Evolutionary conservation across 2,329 filamentous ascomycete genomes (phyloP).

Genomic region (Exophiala bonariae): DNA sequence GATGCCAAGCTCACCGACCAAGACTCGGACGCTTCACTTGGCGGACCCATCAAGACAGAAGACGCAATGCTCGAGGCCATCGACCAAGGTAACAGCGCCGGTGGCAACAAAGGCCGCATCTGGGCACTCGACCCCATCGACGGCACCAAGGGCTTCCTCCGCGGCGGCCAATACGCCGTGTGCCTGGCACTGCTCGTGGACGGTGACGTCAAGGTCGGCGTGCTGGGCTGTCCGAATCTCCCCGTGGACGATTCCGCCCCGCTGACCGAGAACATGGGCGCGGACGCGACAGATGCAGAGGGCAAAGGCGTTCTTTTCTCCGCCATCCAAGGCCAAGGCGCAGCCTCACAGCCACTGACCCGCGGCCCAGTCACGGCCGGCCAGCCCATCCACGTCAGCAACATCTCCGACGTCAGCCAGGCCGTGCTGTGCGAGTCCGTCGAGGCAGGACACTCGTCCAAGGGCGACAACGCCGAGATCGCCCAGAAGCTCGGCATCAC

Average conservation of each 20-base stretch:
- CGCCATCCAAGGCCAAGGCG: slow-evolving; percentile 76
- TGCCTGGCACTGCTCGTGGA: slow-evolving; percentile 90
- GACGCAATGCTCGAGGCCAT: slow-evolving; percentile 67
- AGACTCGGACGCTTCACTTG: slow-evolving; percentile 66
- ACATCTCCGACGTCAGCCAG: slow-evolving; percentile 69
- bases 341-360: slow-evolving; percentile 75
- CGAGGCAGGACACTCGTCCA: slow-evolving; percentile 87
- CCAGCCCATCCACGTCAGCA: slow-evolving; percentile 76
- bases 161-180: slow-evolving; percentile 95
- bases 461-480: slow-evolving; percentile 83
- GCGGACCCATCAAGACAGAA: slow-evolving; percentile 65
- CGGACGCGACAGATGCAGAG: slow-evolving; percentile 70
- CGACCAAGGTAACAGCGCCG: slow-evolving; percentile 67
- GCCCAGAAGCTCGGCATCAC: slow-evolving; percentile 84
- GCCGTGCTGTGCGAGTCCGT: slow-evolving; percentile 97
- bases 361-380: slow-evolving; percentile 41
- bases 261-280: slow-evolving; percentile 70
- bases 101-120: slow-evolving; percentile 74
- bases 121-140: slow-evolving; percentile 98
- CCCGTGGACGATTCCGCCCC: slow-evolving; percentile 77
- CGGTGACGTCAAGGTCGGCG: slow-evolving; percentile 89
- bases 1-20: slow-evolving; percentile 68
- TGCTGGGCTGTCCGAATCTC: slow-evolving; percentile 92
- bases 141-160: slow-evolving; percentile 94
- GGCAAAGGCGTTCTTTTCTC: slow-evolving; percentile 87